Evolutionary conservation across 805 yeast species (phyloP).

Genomic region (Kregervanrija pseudodelftensis): DNA sequence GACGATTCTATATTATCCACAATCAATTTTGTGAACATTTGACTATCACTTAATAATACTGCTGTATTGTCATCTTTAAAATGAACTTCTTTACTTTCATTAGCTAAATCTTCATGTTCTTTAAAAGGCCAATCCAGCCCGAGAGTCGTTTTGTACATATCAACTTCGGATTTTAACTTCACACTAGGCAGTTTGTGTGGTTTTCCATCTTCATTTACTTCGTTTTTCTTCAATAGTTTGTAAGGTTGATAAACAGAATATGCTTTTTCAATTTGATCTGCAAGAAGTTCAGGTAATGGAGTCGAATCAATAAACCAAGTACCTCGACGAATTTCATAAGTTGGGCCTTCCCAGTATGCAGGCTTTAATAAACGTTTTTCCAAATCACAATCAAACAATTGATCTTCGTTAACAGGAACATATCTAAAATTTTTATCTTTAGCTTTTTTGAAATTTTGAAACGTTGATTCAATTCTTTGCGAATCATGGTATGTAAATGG

Average conservation of each 20-base stretch:
- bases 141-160: constrained; percentile 25
- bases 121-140: constrained; percentile 23
- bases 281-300: constrained; percentile 34
- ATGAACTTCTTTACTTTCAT: constrained; percentile 21
- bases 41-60: constrained; percentile 21
- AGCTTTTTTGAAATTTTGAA: constrained; percentile 16
- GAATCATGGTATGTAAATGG: constrained; percentile 66
- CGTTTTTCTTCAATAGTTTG: background rate
- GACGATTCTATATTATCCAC: constrained; percentile 19
- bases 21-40: constrained; percentile 21
- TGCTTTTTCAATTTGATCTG: constrained; percentile 54
- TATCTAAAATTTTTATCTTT: constrained; percentile 3
- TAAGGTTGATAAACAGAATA: constrained; percentile 31
- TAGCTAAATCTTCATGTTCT: constrained; percentile 17
- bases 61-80: constrained; percentile 20
- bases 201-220: background rate
- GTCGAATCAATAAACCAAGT: constrained; percentile 65
- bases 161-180: constrained; percentile 17
- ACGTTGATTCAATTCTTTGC: constrained; percentile 47
- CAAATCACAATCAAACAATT: constrained; percentile 66
- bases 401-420: constrained; percentile 75
- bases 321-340: constrained; percentile 76
- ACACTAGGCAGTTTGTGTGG: constrained; percentile 7
- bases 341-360: constrained; percentile 84
- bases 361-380: constrained; percentile 50